phyloP scores from a whole-genome alignment of 73 alveolate species.

The Blepharisma stoltei region DNA sequence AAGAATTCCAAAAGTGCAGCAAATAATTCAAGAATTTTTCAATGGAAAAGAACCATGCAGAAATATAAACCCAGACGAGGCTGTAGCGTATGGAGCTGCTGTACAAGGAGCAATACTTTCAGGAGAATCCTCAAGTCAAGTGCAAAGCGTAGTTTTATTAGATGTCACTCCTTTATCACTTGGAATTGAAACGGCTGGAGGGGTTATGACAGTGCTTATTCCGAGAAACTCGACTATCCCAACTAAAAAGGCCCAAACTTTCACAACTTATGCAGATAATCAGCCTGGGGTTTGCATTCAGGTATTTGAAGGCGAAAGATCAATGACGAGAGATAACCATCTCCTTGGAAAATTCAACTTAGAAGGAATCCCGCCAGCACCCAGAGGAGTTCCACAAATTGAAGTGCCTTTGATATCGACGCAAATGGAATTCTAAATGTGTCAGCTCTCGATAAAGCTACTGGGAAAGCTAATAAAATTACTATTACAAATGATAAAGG shows the following conservation, averaged over 20 bases:
- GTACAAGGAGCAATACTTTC: slow-evolving; percentile 73
- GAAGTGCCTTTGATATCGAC: slow-evolving; percentile 90
- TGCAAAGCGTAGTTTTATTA: slow-evolving; percentile 40
- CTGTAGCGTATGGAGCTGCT: slow-evolving; percentile 95
- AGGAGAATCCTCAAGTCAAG: slow-evolving; percentile 53
- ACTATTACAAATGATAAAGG: slow-evolving; percentile 97
- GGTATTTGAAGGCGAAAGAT: slow-evolving; percentile 98
- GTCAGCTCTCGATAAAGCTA: slow-evolving; percentile 70
- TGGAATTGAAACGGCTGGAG: slow-evolving; percentile 99
- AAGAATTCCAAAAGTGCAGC: slow-evolving; percentile 71
- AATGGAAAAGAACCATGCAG: slow-evolving; percentile 83
- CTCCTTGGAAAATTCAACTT: slow-evolving; percentile 94
- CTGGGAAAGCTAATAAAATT: slow-evolving; percentile 77
- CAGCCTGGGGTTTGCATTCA: slow-evolving; percentile 93
- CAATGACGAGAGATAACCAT: slow-evolving; percentile 91
- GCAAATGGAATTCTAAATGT: slow-evolving; percentile 85
- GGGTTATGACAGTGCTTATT: slow-evolving; percentile 96
- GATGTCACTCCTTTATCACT: slow-evolving; percentile 89
- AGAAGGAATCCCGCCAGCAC: slow-evolving; percentile 93
- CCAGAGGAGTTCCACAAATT: slow-evolving; percentile 93
- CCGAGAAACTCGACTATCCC: slow-evolving; percentile 96
- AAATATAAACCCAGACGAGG: slow-evolving; percentile 97
- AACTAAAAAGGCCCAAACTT: slow-evolving; percentile 78
- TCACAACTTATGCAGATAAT: slow-evolving; percentile 98
- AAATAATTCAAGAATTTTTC: slow-evolving; percentile 81